Conservation (phyloP, 371 early-diverging fungal species). For the Mortierella polycephala region DNA sequence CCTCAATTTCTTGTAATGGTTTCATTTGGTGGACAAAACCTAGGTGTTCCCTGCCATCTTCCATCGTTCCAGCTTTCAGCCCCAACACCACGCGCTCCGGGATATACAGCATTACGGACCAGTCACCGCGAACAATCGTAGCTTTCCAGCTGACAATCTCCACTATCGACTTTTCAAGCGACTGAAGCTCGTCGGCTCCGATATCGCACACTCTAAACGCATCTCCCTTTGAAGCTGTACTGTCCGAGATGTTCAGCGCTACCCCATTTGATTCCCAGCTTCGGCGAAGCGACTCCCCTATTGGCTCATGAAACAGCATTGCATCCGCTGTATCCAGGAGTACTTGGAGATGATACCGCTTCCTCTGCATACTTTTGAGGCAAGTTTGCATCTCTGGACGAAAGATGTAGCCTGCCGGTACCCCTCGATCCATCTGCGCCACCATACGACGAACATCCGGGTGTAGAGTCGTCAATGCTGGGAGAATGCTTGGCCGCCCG, state of each 20-base stretch:
- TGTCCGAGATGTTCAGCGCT: conserved; percentile 4
- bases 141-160: conserved; percentile 13
- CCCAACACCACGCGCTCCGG: conserved; percentile 11
- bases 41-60: background rate
- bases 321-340: conserved; percentile 1
- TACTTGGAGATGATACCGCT: conserved; percentile 26
- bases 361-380: conserved; percentile 14
- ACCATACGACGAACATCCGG: background rate
- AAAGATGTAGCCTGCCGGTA: conserved; percentile 23
- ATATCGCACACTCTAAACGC: conserved; percentile 16
- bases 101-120: conserved; percentile 4
- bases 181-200: conserved; percentile 3
- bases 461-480: conserved; percentile 1
- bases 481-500: conserved; percentile 24
- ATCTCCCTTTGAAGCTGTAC: background rate
- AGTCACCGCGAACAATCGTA: background rate
- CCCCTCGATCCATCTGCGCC: conserved; percentile 9
- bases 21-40: background rate
- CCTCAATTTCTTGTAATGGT: background rate
- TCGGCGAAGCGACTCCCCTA: background rate
- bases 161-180: background rate
- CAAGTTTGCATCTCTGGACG: conserved; percentile 24
- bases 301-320: background rate
- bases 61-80: background rate
- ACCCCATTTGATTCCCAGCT: background rate